Evolutionary conservation across 2,329 filamentous ascomycete species (phyloP), one percentile per base, ranked within the genome.

Genomic region (Allantophomopsis cytisporea): DNA sequence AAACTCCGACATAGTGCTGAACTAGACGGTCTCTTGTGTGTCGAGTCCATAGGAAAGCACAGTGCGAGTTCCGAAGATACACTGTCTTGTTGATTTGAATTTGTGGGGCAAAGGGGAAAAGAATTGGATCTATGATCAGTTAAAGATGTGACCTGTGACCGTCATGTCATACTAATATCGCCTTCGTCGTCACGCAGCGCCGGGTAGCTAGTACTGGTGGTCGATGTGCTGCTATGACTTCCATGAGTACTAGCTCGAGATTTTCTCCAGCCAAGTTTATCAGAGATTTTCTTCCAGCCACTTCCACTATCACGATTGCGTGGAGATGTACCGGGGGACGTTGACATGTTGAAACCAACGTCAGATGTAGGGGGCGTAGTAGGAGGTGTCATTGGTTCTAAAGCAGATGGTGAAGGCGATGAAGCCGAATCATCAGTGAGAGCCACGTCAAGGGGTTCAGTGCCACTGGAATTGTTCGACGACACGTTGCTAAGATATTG

Each of bases 321-420:
- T 21, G 51, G 51, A 35, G 48, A 53, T 2, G 51, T 48, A 4
- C 46, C 44, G 12, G 49, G 51, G 3, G 52, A 54, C 3, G 43
- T 17, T 2, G 31, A 34, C 31, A 34, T 34, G 31, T 34, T 34
- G 31, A 55, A 52, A 11, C 39, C 45, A 12, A 42, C 40, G 44
- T 78, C 71, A 0, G 72, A 68, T 1, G 69, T 73, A 0, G 81
- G 80, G 28, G 83, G 80, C 3, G 78, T 83, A 2, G 73, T 83
- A 1, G 82, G 82, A 0, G 83, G 83, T 3, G 83, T 87, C 65
- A 85, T 78, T 3, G 69, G 80, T 52, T 80, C 79, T 43, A 66
- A 62, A 18, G 60, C 55, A 37, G 67, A 57, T 28, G 73, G 64
- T 38, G 76, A 77, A 41, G 66, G 67, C n/a, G 69, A 68, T 44